Evolutionary conservation across 257 asterid species (phyloP), one percentile per base, ranked within the genome.

Genomic region (Paraleonurus japonicus): DNA sequence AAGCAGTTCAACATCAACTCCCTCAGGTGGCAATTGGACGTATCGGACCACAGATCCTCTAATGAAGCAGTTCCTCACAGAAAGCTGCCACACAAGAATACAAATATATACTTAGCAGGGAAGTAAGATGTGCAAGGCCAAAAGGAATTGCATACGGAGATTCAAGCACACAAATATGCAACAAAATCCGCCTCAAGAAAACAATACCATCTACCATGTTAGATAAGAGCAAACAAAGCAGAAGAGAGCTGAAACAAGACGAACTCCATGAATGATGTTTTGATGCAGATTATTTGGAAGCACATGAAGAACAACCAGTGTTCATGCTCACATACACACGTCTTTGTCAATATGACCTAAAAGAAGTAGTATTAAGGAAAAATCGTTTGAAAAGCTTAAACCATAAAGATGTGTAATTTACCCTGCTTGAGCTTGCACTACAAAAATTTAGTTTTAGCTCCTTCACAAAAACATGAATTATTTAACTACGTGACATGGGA

Each of bases 11-110:
- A 90, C 85, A 33, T 90, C 98, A 75, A 93, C 97, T 73, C 99
- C 99, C 65, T 95, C 99, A 0, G 97, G 97, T 7, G 99, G 99
- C 81, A 95, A 82, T 79, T 95, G 99, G 54, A 95, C 99, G 33
- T 88, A 95, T 79, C 99, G 80, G 61, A 92, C 99, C 60, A 95
- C 99, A 13, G 98, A 95, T 54, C 99, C 99, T 75, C 99, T 82
- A 74, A 95, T 95, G 89, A 95, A 95, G 86, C 99, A 95, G 78
- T 95, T 95, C 65, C 98, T 79, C 75, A 95, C 99, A 0, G 99
- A 95, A 62, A 88, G 96, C 99, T 95, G 92, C 73, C 78, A 76
- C 8, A 62, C 50, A 12, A 54, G 22, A 58, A 48, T 17, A 55
- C 53, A 30, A n/a, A n/a, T n/a, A n/a, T 27, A n/a, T 20, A 45